Conservation (phyloP, 2,329 filamentous ascomycete species). For the Sporothrix inflata region DNA sequence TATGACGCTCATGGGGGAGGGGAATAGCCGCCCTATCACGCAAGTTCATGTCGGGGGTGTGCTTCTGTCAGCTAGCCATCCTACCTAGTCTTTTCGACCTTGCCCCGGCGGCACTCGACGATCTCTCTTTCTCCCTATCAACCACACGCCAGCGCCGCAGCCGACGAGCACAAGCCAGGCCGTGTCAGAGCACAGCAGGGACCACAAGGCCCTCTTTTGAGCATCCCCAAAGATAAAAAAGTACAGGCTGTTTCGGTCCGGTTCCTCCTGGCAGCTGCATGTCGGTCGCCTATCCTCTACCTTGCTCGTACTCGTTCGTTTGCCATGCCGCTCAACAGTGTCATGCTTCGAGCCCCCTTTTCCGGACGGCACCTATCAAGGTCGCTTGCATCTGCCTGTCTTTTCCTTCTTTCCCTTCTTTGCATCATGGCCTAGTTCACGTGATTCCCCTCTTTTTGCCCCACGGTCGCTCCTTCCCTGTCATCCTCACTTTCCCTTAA, state of each 20-base stretch:
- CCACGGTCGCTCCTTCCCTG: neutral
- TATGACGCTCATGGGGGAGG: neutral
- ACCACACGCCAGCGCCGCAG: neutral
- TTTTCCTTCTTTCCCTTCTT: neutral
- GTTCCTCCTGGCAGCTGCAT: neutral
- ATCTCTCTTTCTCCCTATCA: neutral
- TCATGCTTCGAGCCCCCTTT: neutral
- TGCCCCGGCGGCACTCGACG: neutral
- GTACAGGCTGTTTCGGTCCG: neutral
- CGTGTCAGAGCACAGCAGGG: neutral
- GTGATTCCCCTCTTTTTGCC: too few relatives aligned
- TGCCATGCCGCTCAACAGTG: neutral
- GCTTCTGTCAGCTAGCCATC: neutral
- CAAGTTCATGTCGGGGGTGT: neutral
- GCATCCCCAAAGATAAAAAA: neutral
- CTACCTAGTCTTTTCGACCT: neutral
- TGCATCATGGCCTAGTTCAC: neutral
- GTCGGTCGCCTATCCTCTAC: neutral
- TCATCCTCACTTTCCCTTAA: neutral
- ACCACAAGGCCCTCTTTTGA: too few relatives aligned
- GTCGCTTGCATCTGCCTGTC: neutral
- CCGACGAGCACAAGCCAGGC: neutral
- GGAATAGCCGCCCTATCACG: slow-evolving; percentile 4
- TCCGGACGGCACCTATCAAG: neutral
- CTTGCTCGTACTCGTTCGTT: neutral